Conservation (phyloP, 2,329 filamentous ascomycete genomes). For the Drechslerella dactyloides region DNA sequence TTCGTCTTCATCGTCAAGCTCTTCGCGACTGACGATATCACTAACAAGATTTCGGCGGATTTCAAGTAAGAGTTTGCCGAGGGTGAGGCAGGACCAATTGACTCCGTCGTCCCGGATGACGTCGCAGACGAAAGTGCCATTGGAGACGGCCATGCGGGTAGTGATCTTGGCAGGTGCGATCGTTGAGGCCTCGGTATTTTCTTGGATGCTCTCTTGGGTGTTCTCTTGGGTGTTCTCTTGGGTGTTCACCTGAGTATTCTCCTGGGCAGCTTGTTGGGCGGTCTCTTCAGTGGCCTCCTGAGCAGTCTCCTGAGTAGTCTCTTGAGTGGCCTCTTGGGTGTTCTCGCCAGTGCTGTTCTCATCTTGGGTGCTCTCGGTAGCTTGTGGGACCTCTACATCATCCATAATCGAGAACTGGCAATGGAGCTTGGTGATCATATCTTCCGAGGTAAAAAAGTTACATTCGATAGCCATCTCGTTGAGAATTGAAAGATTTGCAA, state of each 20-base stretch:
- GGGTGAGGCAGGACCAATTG: conserved; percentile 24
- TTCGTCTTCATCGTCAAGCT: conserved; percentile 11
- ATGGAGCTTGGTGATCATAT: conserved; percentile 34
- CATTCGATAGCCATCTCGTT: conserved; percentile 39
- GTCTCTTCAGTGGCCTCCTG: not conserved
- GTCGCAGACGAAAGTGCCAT: conserved; percentile 18
- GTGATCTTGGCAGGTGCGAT: not conserved
- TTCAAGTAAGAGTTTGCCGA: conserved; percentile 27
- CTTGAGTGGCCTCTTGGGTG: not conserved
- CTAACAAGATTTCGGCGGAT: conserved; percentile 23
- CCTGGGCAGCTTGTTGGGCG: not conserved
- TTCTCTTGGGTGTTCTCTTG: not conserved
- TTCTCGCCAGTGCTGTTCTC: not conserved
- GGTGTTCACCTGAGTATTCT: not conserved
- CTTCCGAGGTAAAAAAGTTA: conserved; percentile 19
- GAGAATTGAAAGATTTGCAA: conserved; percentile 29
- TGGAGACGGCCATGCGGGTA: conserved; percentile 6
- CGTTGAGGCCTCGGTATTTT: not conserved
- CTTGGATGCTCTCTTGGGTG: not conserved
- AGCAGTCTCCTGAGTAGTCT: not conserved
- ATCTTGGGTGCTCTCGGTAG: not conserved
- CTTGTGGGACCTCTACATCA: not conserved
- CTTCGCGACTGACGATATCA: conserved; percentile 7
- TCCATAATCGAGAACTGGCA: conserved; percentile 11
- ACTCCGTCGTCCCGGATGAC: conserved; percentile 24